phyloP scores from a whole-genome alignment of 139 green algal genomes.

The Picochlorum sp. region DNA sequence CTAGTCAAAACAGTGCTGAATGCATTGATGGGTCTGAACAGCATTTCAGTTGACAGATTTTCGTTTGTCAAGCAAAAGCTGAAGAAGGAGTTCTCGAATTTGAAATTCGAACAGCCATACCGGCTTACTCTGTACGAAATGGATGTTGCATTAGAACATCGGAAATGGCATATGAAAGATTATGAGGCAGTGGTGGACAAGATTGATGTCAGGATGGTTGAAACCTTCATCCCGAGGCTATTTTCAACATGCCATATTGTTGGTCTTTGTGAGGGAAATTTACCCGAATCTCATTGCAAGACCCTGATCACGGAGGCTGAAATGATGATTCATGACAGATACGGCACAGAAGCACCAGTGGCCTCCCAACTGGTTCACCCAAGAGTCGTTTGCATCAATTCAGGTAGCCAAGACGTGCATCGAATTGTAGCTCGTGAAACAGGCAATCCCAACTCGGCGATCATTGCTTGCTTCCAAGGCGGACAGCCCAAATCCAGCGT shows the following conservation, averaged over 20 bases:
- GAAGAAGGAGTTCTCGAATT: slow-evolving; percentile 53
- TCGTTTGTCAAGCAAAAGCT: slow-evolving; percentile 48
- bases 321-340: background rate
- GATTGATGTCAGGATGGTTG: slow-evolving; percentile 23
- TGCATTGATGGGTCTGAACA: slow-evolving; percentile 40
- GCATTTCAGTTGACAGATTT: slow-evolving; percentile 58
- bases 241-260: slow-evolving; percentile 14
- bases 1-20: slow-evolving; percentile 57
- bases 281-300: background rate
- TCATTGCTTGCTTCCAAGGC: slow-evolving; percentile 61
- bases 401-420: slow-evolving; percentile 23
- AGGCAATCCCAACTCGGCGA: slow-evolving; percentile 68
- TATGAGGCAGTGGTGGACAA: slow-evolving; percentile 50
- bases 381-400: slow-evolving; percentile 37
- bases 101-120: slow-evolving; percentile 74
- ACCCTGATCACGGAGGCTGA: background rate
- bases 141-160: slow-evolving; percentile 33
- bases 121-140: slow-evolving; percentile 65
- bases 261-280: slow-evolving; percentile 41
- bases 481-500: slow-evolving; percentile 48
- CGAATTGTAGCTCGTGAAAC: slow-evolving; percentile 45
- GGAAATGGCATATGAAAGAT: slow-evolving; percentile 58
- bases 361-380: slow-evolving; percentile 33
- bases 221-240: slow-evolving; percentile 20
- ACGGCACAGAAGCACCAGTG: background rate